Percentiles rank a stretch among this genome's conserved stretches.
Conservation (phyloP, 1,284 basidiomycete species). For the Mixia osmundae region DNA sequence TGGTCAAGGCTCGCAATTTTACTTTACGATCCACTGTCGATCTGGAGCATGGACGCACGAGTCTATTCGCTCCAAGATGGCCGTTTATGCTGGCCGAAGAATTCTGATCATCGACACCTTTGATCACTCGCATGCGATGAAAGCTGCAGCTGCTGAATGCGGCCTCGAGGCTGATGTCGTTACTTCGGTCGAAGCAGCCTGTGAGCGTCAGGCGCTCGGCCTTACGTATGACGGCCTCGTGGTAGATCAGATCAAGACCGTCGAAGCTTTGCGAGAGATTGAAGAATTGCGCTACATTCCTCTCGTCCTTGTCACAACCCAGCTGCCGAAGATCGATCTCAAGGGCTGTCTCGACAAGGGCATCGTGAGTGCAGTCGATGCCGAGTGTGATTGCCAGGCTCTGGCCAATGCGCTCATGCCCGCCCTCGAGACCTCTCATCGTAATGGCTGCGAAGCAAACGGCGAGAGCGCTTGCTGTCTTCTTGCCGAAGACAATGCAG, state of each 20-base stretch:
- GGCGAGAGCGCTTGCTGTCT: slow-evolving; percentile 69
- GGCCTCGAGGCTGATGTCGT: slow-evolving; percentile 60
- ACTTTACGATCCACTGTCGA: slow-evolving; percentile 61
- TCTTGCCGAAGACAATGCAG: slow-evolving; percentile 85
- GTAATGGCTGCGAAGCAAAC: slow-evolving; percentile 15
- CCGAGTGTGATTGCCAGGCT: slow-evolving; percentile 69
- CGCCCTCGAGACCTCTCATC: slow-evolving; percentile 51
- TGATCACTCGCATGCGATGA: slow-evolving; percentile 49
- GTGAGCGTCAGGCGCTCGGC: slow-evolving; percentile 43
- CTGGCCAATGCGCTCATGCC: slow-evolving; percentile 77
- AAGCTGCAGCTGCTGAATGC: slow-evolving; percentile 51
- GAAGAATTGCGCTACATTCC: slow-evolving; percentile 87
- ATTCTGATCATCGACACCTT: slow-evolving; percentile 79
- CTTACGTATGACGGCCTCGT: slow-evolving; percentile 90
- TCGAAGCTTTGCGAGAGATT: slow-evolving; percentile 69
- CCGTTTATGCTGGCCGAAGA: slow-evolving; percentile 29
- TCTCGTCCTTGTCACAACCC: slow-evolving; percentile 70
- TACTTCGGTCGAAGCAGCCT: slow-evolving; percentile 49
- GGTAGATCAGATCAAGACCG: slow-evolving; percentile 62
- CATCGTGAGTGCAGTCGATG: slow-evolving; percentile 72
- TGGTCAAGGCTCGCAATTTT: slow-evolving; percentile 81
- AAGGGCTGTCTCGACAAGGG: slow-evolving; percentile 27
- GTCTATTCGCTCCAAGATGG: slow-evolving; percentile 16
- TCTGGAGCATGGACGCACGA: slow-evolving; percentile 15
- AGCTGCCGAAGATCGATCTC: slow-evolving; percentile 20